These are phyloP conservation scores for Leishmania major DNA, from an alignment of 208 protist genomes.

Conservation along the genomic window DNA sequence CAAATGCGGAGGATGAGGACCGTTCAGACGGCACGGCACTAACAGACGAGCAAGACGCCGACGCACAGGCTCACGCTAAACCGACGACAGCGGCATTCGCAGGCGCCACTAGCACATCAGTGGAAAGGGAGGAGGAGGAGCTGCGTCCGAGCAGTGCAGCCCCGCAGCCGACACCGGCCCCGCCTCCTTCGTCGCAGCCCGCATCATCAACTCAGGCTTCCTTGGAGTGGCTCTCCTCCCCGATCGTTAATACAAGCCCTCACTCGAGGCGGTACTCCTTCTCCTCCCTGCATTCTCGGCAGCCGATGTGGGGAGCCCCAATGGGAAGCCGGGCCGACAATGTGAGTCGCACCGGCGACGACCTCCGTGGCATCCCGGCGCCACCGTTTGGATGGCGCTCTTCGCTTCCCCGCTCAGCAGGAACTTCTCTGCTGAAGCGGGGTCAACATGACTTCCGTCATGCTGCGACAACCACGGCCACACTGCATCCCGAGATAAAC, in stretches of 20 bases:
- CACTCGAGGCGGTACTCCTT: neutral
- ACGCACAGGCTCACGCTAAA: neutral
- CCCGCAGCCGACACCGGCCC: slow-evolving; percentile 19
- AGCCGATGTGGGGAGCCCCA: neutral
- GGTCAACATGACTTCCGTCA: neutral
- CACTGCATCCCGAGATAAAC: neutral
- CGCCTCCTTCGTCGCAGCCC: neutral
- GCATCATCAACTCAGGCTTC: neutral
- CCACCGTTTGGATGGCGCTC: neutral
- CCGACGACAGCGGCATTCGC: neutral
- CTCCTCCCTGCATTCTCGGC: neutral
- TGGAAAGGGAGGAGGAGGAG: slow-evolving; percentile 16
- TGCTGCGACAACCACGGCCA: neutral
- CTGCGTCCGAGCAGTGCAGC: slow-evolving; percentile 14
- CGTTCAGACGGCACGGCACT: neutral
- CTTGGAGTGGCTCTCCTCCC: neutral
- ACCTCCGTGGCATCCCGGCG: neutral
- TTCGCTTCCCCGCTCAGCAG: neutral
- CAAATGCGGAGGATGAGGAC: neutral
- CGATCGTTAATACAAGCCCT: neutral
- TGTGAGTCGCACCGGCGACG: neutral
- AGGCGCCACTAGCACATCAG: neutral
- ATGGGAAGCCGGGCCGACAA: neutral
- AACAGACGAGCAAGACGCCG: neutral
- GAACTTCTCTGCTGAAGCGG: neutral